Evolutionary conservation across 2,329 filamentous ascomycete genomes (phyloP).

Genomic region (Fusarium gaditjirri): DNA sequence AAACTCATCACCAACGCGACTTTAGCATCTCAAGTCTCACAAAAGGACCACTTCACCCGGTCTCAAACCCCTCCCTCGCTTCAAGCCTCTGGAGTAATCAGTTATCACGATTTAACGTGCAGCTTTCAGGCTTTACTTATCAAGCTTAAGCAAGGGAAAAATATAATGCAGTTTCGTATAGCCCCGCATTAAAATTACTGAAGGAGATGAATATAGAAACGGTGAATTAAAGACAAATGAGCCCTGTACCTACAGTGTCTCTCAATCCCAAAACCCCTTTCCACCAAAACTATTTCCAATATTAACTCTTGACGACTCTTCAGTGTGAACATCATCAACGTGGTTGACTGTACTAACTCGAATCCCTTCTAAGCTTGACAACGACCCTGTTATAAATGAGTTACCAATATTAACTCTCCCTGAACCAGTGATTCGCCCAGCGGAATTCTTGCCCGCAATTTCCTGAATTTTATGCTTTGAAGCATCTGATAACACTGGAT

Average conservation of each 20-base stretch:
- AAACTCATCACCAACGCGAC: no score
- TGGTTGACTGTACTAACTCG: not conserved
- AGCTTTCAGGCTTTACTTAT: no score
- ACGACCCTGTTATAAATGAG: not conserved
- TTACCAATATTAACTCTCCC: not conserved
- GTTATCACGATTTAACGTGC: no score
- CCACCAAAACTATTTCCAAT: not conserved
- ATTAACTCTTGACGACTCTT: not conserved
- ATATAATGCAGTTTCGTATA: fast-evolving
- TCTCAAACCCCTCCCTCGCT: no score
- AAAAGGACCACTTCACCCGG: no score
- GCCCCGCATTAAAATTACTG: no score
- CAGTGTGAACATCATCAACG: not conserved
- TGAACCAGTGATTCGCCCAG: not conserved
- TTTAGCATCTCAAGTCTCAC: no score
- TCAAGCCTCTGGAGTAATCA: no score
- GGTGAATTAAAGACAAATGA: not conserved
- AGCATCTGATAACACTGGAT: not conserved
- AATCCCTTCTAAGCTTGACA: not conserved
- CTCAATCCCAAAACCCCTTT: not conserved
- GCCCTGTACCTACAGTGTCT: fast-evolving
- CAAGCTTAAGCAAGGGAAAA: fast-evolving
- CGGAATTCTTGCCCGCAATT: not conserved
- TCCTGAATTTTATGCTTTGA: not conserved
- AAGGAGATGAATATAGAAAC: no score